Evolutionary conservation across 2,329 filamentous ascomycete species (phyloP), one percentile per base, ranked within the genome.

Genomic region (Zymoseptoria ardabiliae): DNA sequence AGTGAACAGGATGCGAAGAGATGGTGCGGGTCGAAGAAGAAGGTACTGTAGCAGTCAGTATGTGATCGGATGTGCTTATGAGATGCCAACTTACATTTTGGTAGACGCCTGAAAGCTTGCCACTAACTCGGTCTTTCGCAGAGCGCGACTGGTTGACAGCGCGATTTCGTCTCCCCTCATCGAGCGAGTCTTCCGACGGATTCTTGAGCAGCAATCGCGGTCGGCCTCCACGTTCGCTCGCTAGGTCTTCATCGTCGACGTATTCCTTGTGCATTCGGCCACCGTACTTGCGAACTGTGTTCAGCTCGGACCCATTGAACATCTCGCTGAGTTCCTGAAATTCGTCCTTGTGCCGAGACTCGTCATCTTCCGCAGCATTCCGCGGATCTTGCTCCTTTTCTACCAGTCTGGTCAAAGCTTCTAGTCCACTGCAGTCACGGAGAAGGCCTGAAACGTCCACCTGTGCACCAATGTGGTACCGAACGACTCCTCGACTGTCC

Each of bases 391-490:
- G 65, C 21, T 73, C 68, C 53, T 63, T 70, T 58, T 61, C 69
- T 41, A 66, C 69, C 48, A 69, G 61, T 50, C 61, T 70, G 55
- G 78, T 77, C 17, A 89, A 75, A 0, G 84, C 85, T 9, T 87
- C 84, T 50, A 90, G 79, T 20, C 86, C 86, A 1, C 82, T 80
- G 62, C 81, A 83, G 50, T 88, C 84, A 67, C 86, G 87, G 19
- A 85, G 83, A 0, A 90, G 77, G 3, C 85, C 85, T 1, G 84
- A 87, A 5, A 90, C 80, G 62, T 90, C 88, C 25, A 90, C 83
- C 69, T 90, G 87, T 0, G 87, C 87, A 22, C 88, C 88, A 57
- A 91, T 83, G 67, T 84, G 85, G 70, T 90, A 91, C 25, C 87
- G 81, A 1, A 88, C 79, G 0, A 78, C 77, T 2, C 88, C 88